phyloP scores from a whole-genome alignment of 495 filamentous ascomycete genomes.

The Penicillium coffeae region DNA sequence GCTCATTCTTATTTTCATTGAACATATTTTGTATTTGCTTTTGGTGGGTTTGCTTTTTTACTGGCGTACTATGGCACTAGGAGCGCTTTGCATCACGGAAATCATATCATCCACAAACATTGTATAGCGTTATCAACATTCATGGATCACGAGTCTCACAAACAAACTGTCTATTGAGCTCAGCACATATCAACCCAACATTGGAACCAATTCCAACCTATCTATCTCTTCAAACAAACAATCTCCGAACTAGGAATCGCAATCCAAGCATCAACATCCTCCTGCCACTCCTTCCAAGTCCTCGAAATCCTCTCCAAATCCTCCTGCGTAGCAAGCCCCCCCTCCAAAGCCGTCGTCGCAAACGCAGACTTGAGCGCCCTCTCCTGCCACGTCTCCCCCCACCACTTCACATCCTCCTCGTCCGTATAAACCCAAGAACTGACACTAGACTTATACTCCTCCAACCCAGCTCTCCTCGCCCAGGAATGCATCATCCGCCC shows the following conservation, averaged over 20 bases:
- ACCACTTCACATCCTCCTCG: constrained; percentile 41
- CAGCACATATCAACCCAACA: no score
- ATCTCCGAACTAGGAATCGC: constrained; percentile 45
- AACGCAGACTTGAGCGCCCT: constrained; percentile 36
- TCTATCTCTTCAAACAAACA: constrained; percentile 37
- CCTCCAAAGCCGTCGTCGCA: constrained; percentile 34
- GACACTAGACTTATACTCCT: constrained; percentile 30
- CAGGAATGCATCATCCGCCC: constrained; percentile 47
- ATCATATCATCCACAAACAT: no score
- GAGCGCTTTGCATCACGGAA: no score
- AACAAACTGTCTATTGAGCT: neutral
- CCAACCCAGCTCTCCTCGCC: constrained; percentile 48
- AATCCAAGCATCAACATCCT: constrained; percentile 47
- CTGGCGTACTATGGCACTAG: no score
- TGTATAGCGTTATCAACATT: neutral
- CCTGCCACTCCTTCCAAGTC: constrained; percentile 42
- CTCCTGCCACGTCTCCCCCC: constrained; percentile 46
- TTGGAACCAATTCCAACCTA: no score
- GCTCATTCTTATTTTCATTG: neutral
- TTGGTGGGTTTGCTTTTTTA: no score
- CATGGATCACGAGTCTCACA: neutral
- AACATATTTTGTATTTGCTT: neutral
- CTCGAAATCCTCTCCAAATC: constrained; percentile 41
- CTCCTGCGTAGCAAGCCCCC: constrained; percentile 31
- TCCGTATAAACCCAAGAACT: constrained; percentile 45